phyloP scores from a whole-genome alignment of 73 alveolate genomes.

The Paramecium primaurelia region DNA sequence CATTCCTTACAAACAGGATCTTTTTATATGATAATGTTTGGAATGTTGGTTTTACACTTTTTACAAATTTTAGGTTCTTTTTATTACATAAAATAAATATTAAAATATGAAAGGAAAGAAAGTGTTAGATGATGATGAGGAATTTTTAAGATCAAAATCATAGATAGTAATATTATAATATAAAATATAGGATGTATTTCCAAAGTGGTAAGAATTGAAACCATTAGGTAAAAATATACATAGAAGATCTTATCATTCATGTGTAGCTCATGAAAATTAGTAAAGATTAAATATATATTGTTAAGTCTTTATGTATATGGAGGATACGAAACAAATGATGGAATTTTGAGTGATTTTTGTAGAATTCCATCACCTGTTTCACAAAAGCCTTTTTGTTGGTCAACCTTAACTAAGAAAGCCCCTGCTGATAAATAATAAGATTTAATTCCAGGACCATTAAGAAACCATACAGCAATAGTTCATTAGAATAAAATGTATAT shows the following conservation, averaged over 20 bases:
- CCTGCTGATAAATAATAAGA: neutral
- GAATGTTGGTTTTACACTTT: neutral
- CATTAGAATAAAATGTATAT: conserved; percentile 67
- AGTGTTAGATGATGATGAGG: conserved; percentile 15
- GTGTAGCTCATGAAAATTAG: conserved; percentile 40
- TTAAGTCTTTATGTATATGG: conserved; percentile 53
- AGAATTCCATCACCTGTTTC: conserved; percentile 22
- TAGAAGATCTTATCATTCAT: conserved; percentile 55
- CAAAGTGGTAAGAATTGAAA: conserved; percentile 54
- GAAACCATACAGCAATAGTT: conserved; percentile 89
- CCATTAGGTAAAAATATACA: conserved; percentile 49
- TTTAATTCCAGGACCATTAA: conserved; percentile 72
- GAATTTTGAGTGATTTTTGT: conserved; percentile 51
- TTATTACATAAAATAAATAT: neutral
- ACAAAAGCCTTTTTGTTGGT: conserved; percentile 32
- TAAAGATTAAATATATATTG: neutral
- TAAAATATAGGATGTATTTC: conserved; percentile 31
- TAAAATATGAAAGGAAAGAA: neutral
- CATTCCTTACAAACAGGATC: neutral
- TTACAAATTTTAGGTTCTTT: neutral
- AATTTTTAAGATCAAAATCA: neutral
- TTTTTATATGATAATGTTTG: neutral
- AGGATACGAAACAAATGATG: conserved; percentile 61
- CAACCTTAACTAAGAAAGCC: neutral
- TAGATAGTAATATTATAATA: neutral